Evolutionary conservation across 2,329 filamentous ascomycete genomes (phyloP), one percentile per base, ranked within the genome.

Genomic region (Sporothrix phasma): DNA sequence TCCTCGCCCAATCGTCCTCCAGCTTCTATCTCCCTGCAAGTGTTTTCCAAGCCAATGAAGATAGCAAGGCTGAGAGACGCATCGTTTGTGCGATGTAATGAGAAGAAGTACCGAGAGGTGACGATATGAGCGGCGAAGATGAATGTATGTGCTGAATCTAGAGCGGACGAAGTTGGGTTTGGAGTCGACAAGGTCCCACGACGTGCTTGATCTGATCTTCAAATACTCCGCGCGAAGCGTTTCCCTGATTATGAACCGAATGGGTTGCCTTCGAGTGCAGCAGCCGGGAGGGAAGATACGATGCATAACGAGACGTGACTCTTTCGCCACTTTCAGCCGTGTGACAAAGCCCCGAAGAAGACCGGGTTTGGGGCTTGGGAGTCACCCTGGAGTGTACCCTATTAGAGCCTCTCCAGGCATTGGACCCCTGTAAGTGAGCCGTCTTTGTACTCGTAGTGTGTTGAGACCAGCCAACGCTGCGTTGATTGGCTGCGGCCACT

Each of bases 401-500:
- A 34, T 51, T 51, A 1, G 1, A 7, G 34, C 26, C 47, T 26
- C 26, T 51, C 34, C 26, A 19, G 15, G 51, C 17, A 53, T n/a
- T 43, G 19, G n/a, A 5, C 11, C 15, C 34, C 13, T 22, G 17
- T 19, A 17, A 10, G 5, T 26, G 31, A 39, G 24, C 47, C 46
- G n/a, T 34, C 31, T 54, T 37, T 34, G 5, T n/a, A n/a, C n/a
- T n/a, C n/a, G n/a, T n/a, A 34, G 51, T n/a, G 19, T n/a, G 17
- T 22, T 54, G 10, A 45, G 22, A n/a, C 24, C 17, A 5, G 24
- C 39, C 24, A 46, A 24, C 22, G 11, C 19, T 11, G 6, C 22
- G 45, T 22, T 64, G 62, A 64, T 64, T 64, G 62, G 62, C 53
- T 22, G 34, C 31, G 17, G 49, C 29, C 34, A 31, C 43, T 60